phyloP scores from a whole-genome alignment of 1,139 yeast species.

The Blastobotrys serpentis region DNA sequence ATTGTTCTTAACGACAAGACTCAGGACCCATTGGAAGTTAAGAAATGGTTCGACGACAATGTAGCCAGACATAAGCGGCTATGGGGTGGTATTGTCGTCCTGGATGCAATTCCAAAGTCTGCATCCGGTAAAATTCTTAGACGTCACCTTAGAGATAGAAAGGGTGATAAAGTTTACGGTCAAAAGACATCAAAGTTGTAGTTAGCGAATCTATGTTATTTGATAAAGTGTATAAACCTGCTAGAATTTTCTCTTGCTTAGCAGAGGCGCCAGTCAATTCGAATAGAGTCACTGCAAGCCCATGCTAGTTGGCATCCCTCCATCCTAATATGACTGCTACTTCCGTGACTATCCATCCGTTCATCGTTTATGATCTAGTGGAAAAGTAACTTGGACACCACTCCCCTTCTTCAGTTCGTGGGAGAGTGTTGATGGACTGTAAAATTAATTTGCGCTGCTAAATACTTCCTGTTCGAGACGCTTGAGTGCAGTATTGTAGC shows the following conservation, averaged over 20 bases:
- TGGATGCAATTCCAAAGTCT: slow-evolving; percentile 40
- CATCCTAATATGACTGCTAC: too few relatives aligned
- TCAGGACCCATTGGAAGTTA: slow-evolving; percentile 30
- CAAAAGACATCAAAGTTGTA: slow-evolving; percentile 23
- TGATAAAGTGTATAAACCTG: too few relatives aligned
- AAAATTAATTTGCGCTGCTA: slow-evolving; percentile 11
- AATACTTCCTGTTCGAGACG: slow-evolving; percentile 46
- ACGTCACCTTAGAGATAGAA: slow-evolving; percentile 33
- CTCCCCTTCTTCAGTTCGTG: too few relatives aligned
- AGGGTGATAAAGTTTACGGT: slow-evolving; percentile 26
- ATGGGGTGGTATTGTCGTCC: slow-evolving; percentile 42
- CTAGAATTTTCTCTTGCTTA: too few relatives aligned
- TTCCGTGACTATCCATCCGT: not conserved
- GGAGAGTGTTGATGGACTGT: too few relatives aligned
- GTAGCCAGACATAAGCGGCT: slow-evolving; percentile 43
- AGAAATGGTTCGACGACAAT: slow-evolving; percentile 36
- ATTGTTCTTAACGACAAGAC: slow-evolving; percentile 31
- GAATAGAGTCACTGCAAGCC: too few relatives aligned
- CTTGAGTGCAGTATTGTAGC: slow-evolving; percentile 47
- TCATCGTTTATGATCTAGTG: not conserved
- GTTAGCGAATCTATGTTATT: too few relatives aligned
- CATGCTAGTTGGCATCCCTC: too few relatives aligned
- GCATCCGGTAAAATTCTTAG: slow-evolving; percentile 43
- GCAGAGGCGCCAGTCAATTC: too few relatives aligned
- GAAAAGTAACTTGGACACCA: too few relatives aligned